phyloP scores from a whole-genome alignment of 2,329 filamentous ascomycete genomes.

The Trichophaea hybrida region DNA sequence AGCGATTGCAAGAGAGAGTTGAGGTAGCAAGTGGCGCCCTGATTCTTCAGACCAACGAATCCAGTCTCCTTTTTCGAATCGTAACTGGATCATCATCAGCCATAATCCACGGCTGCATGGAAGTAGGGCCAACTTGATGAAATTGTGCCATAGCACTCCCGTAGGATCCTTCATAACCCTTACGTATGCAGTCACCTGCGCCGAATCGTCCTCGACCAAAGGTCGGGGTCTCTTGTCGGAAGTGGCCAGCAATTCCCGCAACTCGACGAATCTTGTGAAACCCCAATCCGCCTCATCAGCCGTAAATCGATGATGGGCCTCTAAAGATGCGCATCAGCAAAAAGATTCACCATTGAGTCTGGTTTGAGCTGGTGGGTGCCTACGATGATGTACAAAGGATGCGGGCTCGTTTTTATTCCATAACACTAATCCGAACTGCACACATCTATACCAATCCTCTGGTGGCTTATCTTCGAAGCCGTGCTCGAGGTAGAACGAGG shows the following conservation, averaged over 20 bases:
- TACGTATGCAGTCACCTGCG: constrained; percentile 71
- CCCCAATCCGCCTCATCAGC: constrained; percentile 97
- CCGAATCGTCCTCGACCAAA: constrained; percentile 60
- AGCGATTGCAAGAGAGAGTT: constrained; percentile 74
- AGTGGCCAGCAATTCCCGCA: constrained; percentile 67
- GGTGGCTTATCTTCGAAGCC: constrained; percentile 66
- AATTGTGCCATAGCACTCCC: constrained; percentile 80
- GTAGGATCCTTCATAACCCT: constrained; percentile 75
- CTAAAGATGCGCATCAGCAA: constrained; percentile 28
- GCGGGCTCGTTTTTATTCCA: constrained; percentile 91
- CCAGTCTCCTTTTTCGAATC: constrained; percentile 99
- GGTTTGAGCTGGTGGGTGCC: constrained; percentile 23
- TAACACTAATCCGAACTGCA: constrained; percentile 85
- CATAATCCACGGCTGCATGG: neutral
- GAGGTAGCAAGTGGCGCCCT: constrained; percentile 81
- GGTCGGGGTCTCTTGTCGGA: constrained; percentile 50
- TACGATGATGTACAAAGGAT: constrained; percentile 59
- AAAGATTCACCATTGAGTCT: neutral
- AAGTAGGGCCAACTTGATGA: constrained; percentile 45
- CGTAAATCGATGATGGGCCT: constrained; percentile 89
- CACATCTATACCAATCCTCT: constrained; percentile 91
- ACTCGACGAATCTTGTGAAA: constrained; percentile 89
- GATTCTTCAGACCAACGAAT: constrained; percentile 91
- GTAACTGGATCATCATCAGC: constrained; percentile 40
- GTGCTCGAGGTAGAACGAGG: constrained; percentile 92